Conservation (phyloP, 805 yeast genomes). For the Ogataea nonfermentans region DNA sequence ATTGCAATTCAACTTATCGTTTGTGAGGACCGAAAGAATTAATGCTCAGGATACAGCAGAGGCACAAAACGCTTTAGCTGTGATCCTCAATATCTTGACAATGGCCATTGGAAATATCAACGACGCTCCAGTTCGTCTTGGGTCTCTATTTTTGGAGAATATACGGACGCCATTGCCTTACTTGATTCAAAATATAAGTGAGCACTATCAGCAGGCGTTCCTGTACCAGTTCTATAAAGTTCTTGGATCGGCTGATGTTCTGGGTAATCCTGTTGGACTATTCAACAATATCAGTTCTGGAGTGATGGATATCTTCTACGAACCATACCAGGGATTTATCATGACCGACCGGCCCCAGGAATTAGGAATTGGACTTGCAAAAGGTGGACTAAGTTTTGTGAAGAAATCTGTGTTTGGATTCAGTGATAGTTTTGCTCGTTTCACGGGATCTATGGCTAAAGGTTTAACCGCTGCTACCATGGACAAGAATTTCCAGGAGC, state of each 20-base stretch:
- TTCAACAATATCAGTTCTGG: conserved; percentile 94
- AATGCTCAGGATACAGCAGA: conserved; percentile 57
- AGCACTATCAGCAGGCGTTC: conserved; percentile 91
- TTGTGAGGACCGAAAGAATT: conserved; percentile 81
- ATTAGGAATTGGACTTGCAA: conserved; percentile 90
- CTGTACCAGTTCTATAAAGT: conserved; percentile 89
- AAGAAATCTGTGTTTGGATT: conserved; percentile 94
- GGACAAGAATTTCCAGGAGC: conserved; percentile 81
- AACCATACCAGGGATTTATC: conserved; percentile 93
- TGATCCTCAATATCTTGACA: conserved; percentile 79
- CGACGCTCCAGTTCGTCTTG: conserved; percentile 91
- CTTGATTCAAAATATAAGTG: conserved; percentile 63
- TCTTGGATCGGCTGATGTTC: conserved; percentile 91
- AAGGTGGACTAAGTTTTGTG: conserved; percentile 91
- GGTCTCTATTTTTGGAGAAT: conserved; percentile 85
- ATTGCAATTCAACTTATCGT: conserved; percentile 80
- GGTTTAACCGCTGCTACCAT: conserved; percentile 89
- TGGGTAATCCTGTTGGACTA: conserved; percentile 96
- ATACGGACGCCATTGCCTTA: conserved; percentile 81
- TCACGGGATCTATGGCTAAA: conserved; percentile 92
- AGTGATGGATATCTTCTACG: conserved; percentile 92
- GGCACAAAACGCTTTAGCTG: conserved; percentile 65
- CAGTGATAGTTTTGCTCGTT: conserved; percentile 88
- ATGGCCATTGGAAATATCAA: conserved; percentile 97
- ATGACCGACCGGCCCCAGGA: conserved; percentile 96